Evolutionary conservation across 257 asterid genomes (phyloP).

Genomic region (Solanum infundibuliforme): DNA sequence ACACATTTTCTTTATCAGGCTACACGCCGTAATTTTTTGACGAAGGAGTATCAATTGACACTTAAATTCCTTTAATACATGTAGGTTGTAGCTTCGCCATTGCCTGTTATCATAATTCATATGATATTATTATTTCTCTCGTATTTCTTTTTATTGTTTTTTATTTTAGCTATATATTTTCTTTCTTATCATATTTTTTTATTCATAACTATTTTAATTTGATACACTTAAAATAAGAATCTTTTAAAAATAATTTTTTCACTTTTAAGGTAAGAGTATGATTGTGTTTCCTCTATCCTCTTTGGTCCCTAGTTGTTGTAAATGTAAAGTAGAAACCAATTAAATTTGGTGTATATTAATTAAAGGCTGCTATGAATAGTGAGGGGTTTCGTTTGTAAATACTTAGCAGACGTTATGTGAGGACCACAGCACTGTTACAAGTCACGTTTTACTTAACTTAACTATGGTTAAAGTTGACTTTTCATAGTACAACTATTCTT

Average conservation of each 20-base stretch:
- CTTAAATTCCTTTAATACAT: background rate
- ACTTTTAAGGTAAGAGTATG: background rate
- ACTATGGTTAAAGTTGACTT: background rate
- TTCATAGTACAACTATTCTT: background rate
- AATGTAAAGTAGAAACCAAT: background rate
- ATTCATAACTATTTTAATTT: background rate
- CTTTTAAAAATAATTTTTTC: background rate
- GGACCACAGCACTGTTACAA: background rate
- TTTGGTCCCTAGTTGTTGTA: background rate
- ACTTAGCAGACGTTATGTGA: background rate
- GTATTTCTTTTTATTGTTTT: no score
- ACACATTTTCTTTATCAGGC: background rate
- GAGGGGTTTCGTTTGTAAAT: background rate
- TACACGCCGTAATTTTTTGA: no score
- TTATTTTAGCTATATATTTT: background rate
- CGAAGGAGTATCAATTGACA: background rate
- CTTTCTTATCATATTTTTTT: background rate
- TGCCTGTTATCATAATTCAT: background rate
- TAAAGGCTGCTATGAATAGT: background rate
- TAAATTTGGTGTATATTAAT: background rate
- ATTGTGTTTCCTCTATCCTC: background rate
- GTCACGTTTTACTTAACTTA: background rate
- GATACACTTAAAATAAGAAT: no score
- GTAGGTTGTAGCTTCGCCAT: background rate
- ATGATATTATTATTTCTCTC: background rate